phyloP scores from a whole-genome alignment of 2,329 filamentous ascomycete species.

The Didymella lethalis region DNA sequence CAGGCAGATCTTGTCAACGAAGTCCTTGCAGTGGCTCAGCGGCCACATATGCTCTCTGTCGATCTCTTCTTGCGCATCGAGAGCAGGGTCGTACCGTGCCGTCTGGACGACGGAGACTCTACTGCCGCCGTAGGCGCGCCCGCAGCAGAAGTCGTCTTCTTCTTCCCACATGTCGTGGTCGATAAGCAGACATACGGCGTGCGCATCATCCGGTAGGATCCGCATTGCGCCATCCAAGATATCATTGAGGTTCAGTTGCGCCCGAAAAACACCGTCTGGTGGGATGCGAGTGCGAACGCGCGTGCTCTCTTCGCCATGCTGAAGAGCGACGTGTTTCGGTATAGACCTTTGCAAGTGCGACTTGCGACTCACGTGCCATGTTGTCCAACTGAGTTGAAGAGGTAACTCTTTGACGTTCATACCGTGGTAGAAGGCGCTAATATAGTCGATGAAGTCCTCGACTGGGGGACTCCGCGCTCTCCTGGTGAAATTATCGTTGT shows the following conservation, averaged over 20 bases:
- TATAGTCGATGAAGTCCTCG: constrained; percentile 53
- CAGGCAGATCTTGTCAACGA: constrained; percentile 54
- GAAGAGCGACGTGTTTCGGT: constrained; percentile 58
- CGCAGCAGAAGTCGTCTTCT: constrained; percentile 70
- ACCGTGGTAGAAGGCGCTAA: constrained; percentile 63
- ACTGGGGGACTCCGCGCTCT: constrained; percentile 21
- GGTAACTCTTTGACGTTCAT: constrained; percentile 59
- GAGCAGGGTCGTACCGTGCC: constrained; percentile 66
- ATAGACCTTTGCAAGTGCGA: constrained; percentile 13
- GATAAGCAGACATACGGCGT: constrained; percentile 64
- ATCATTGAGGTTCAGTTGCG: constrained; percentile 68
- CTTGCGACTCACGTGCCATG: constrained; percentile 52
- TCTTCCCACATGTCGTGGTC: constrained; percentile 73
- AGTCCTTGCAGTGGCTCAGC: constrained; percentile 65
- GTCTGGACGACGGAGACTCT: constrained; percentile 68
- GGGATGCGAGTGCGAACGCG: constrained; percentile 59
- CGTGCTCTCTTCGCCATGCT: constrained; percentile 50
- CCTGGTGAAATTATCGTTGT: not conserved
- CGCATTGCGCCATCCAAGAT: constrained; percentile 65
- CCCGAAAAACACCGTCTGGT: constrained; percentile 57
- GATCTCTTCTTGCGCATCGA: constrained; percentile 55
- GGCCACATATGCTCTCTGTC: constrained; percentile 69
- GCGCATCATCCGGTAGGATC: constrained; percentile 65
- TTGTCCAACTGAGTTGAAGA: constrained; percentile 54
- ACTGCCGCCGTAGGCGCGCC: constrained; percentile 70